Evolutionary conservation across 83 land plant species (phyloP).

Genomic region (Diphasiastrum complanatum): DNA sequence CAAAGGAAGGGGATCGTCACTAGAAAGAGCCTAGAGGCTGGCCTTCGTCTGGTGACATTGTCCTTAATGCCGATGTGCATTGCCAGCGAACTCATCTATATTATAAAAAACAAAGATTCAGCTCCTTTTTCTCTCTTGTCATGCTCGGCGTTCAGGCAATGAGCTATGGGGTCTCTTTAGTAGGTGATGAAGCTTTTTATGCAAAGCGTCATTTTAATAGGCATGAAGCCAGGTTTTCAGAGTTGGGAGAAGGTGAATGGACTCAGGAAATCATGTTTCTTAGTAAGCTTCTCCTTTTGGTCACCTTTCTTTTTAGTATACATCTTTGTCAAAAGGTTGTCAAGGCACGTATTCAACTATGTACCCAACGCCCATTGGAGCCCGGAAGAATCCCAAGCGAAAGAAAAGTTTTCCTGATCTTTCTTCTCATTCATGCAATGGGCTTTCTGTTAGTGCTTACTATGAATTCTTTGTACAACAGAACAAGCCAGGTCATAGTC

Average conservation of each 20-base stretch:
- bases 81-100: slow-evolving; percentile 39
- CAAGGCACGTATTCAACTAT: slow-evolving; percentile 53
- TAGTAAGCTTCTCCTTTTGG: slow-evolving; percentile 52
- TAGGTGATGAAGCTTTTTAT: slow-evolving; percentile 60
- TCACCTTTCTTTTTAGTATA: slow-evolving; percentile 47
- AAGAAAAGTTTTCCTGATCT: slow-evolving; percentile 27
- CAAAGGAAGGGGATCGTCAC: slow-evolving; percentile 59
- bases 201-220: slow-evolving; percentile 29
- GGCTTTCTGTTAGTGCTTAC: slow-evolving; percentile 37
- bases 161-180: slow-evolving; percentile 63
- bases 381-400: slow-evolving; percentile 52
- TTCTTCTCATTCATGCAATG: slow-evolving; percentile 23
- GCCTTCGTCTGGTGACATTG: slow-evolving; percentile 41
- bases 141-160: slow-evolving; percentile 53
- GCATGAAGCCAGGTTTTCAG: not conserved
- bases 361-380: slow-evolving; percentile 45
- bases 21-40: slow-evolving; percentile 47
- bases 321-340: slow-evolving; percentile 61
- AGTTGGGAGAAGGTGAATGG: slow-evolving; percentile 28
- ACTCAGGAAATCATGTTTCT: slow-evolving; percentile 33
- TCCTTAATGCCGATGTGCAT: slow-evolving; percentile 47
- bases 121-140: slow-evolving; percentile 57
- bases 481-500: slow-evolving; percentile 9
- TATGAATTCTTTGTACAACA: too few relatives aligned
- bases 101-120: slow-evolving; percentile 31